A percentile compares a stretch with the other conserved stretches of the same genome.
These are phyloP conservation scores for Ogataea philodendri DNA, from an alignment of 805 yeast species.

Conservation along the genomic window DNA sequence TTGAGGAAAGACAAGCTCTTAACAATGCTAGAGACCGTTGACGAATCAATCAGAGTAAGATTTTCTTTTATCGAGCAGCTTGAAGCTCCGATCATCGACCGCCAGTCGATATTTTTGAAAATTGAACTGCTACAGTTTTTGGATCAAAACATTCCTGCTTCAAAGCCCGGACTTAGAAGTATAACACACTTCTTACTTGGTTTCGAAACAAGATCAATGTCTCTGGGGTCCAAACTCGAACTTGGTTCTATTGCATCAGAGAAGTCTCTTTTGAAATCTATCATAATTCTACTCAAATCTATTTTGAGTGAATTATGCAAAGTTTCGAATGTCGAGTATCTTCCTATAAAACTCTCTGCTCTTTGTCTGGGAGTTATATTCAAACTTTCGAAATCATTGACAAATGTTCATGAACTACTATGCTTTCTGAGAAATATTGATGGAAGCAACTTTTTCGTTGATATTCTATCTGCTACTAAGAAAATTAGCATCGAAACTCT, in stretches of 20 bases:
- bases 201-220: conserved; percentile 50
- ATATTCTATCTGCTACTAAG: conserved; percentile 50
- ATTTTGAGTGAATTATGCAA: conserved; percentile 40
- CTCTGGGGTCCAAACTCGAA: conserved; percentile 43
- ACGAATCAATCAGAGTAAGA: conserved; percentile 74
- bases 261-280: conserved; percentile 53
- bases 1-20: conserved; percentile 59
- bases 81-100: conserved; percentile 41
- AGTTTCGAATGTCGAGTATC: conserved; percentile 42
- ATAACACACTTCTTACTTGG: conserved; percentile 80
- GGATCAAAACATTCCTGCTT: conserved; percentile 41
- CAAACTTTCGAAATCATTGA: conserved; percentile 55
- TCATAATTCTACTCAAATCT: conserved; percentile 49
- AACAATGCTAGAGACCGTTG: conserved; percentile 68
- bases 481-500: conserved; percentile 50
- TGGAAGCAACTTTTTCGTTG: conserved; percentile 44
- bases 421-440: conserved; percentile 48
- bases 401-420: conserved; percentile 52
- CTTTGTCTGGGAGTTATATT: conserved; percentile 59
- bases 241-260: conserved; percentile 53
- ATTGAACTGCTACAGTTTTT: conserved; percentile 59
- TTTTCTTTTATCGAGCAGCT: conserved; percentile 70
- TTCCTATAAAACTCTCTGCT: conserved; percentile 58
- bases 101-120: conserved; percentile 48
- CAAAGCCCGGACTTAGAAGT: conserved; percentile 39